Conservation (phyloP, 257 asterid species). For the Solanum megistacrolobum region DNA sequence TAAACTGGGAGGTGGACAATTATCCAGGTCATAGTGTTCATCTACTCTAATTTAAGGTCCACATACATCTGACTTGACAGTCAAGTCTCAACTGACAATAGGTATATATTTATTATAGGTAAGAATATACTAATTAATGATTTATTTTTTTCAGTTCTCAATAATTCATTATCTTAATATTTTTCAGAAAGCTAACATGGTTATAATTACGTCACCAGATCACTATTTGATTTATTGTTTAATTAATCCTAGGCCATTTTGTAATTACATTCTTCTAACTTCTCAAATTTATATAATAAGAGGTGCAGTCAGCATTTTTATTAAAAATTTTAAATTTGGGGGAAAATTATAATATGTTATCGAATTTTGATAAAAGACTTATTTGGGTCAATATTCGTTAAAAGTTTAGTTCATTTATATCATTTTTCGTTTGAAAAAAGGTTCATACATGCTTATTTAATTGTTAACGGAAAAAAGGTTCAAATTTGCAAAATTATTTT, state of each 20-base stretch:
- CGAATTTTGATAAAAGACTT: no score
- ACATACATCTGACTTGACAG: neutral
- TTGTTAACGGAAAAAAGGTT: no score
- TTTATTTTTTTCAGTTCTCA: neutral
- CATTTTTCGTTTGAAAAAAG: no score
- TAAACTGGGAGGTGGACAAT: neutral
- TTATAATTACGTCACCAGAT: neutral
- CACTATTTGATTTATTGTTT: neutral
- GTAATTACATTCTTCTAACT: neutral
- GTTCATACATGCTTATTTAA: no score
- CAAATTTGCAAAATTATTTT: no score
- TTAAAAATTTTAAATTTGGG: no score
- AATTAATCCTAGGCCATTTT: neutral
- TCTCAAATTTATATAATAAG: neutral
- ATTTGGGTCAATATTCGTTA: no score
- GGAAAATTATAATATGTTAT: no score
- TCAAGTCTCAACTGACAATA: neutral
- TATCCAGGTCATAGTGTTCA: neutral
- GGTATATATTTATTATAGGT: neutral
- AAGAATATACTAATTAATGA: neutral
- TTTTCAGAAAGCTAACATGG: neutral
- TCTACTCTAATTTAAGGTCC: neutral
- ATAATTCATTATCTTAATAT: neutral
- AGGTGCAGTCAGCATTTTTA: no score
- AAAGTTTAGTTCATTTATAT: rapidly evolving